These are phyloP conservation scores for Melaleuca quinquenervia DNA, from an alignment of 345 rosid species.

Conservation along the genomic window DNA sequence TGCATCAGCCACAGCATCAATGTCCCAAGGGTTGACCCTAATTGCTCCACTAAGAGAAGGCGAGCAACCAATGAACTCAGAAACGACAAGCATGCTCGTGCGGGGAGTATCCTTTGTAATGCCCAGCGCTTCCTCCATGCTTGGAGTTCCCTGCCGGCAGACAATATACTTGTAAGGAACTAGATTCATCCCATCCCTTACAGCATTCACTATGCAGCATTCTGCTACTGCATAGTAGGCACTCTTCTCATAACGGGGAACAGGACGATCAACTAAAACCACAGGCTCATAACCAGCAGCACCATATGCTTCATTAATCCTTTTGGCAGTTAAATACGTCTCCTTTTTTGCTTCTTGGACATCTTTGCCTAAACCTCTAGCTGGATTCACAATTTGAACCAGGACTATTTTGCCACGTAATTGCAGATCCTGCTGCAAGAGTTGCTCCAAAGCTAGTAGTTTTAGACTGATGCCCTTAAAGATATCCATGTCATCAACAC, in stretches of 20 bases:
- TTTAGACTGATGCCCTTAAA: conserved; percentile 76
- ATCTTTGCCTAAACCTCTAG: conserved; percentile 60
- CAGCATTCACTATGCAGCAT: conserved; percentile 74
- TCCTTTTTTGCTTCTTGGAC: conserved; percentile 69
- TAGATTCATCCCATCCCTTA: conserved; percentile 83
- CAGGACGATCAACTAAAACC: conserved; percentile 55
- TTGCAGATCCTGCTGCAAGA: conserved; percentile 42
- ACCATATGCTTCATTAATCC: conserved; percentile 60
- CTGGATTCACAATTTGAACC: conserved; percentile 77
- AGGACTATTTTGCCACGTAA: conserved; percentile 58
- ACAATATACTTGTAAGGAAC: conserved; percentile 70
- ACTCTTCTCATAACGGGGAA: conserved; percentile 66
- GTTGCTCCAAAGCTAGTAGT: conserved; percentile 56
- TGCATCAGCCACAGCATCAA: conserved; percentile 70
- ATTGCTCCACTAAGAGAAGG: conserved; percentile 82
- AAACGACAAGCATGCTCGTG: conserved; percentile 74
- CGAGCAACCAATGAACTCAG: conserved; percentile 78
- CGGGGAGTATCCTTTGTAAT: conserved; percentile 25
- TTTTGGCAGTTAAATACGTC: conserved; percentile 40
- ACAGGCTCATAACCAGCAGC: conserved; percentile 50
- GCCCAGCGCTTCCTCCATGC: conserved; percentile 49
- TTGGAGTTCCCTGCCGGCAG: conserved; percentile 64
- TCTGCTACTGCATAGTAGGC: conserved; percentile 78
- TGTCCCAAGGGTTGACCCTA: conserved; percentile 80
- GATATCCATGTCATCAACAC: conserved; percentile 84